Evolutionary conservation across 2,329 filamentous ascomycete species (phyloP).

Genomic region (Diaporthe vaccinii): DNA sequence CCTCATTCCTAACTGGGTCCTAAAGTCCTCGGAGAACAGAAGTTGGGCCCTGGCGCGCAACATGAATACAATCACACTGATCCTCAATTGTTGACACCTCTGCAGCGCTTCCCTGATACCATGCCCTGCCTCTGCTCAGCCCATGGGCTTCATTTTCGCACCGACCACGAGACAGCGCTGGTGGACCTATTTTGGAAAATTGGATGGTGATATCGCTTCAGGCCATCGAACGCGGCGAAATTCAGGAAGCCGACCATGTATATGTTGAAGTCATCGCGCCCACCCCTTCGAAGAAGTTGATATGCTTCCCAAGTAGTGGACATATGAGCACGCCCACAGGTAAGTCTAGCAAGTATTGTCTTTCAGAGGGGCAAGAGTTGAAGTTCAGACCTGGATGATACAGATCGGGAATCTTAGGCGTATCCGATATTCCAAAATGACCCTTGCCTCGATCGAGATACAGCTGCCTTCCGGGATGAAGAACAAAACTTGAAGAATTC

Average conservation of each 20-base stretch:
- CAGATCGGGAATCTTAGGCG: neutral
- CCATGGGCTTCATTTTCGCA: neutral
- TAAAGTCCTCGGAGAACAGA: neutral
- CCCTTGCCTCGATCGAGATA: too few species aligned
- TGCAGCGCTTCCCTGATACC: neutral
- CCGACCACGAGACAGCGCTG: neutral
- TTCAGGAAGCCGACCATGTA: neutral
- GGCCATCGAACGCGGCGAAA: neutral
- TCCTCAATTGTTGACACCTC: neutral
- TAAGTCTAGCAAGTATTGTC: too few species aligned
- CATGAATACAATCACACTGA: neutral
- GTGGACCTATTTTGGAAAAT: neutral
- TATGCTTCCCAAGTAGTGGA: neutral
- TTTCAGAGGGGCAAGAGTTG: too few species aligned
- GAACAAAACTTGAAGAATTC: too few species aligned
- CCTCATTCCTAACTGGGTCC: neutral
- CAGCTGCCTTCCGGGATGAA: too few species aligned
- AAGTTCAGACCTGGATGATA: neutral
- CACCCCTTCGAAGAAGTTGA: neutral
- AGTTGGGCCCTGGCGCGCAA: neutral
- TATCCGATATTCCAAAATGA: neutral
- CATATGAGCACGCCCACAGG: too few species aligned
- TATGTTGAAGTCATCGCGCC: neutral
- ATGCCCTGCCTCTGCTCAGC: neutral
- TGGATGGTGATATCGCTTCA: neutral